Evolutionary conservation across 2,329 filamentous ascomycete genomes (phyloP).

Genomic region (Bipolaris zeicola): DNA sequence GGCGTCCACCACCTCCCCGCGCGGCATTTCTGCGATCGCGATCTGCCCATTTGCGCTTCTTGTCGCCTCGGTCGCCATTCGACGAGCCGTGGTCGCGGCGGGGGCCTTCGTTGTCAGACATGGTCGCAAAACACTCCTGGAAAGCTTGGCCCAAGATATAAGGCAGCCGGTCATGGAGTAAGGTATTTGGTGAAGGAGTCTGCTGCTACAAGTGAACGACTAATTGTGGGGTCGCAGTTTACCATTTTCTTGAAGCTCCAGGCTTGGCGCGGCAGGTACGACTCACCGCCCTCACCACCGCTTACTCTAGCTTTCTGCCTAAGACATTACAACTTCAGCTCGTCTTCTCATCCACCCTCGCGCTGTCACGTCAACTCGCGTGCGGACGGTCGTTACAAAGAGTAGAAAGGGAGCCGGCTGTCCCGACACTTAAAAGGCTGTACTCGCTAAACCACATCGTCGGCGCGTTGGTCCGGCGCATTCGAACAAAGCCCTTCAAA

Average conservation of each 20-base stretch:
- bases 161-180: conserved; percentile 32
- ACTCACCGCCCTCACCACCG: conserved; percentile 29
- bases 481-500: conserved; percentile 16
- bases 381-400: conserved; percentile 16
- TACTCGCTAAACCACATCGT: not conserved
- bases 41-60: conserved; percentile 42
- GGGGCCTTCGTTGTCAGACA: conserved; percentile 29
- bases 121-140: conserved; percentile 27
- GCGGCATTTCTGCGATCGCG: conserved; percentile 31
- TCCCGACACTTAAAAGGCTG: not conserved
- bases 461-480: conserved; percentile 11
- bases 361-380: conserved; percentile 20
- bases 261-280: conserved; percentile 31
- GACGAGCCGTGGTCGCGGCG: conserved; percentile 29
- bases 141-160: conserved; percentile 29
- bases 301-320: conserved; percentile 7
- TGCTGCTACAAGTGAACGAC: conserved; percentile 8
- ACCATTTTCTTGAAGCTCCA: conserved; percentile 27
- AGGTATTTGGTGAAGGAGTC: conserved; percentile 4
- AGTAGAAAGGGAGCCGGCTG: conserved; percentile 7
- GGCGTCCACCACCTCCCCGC: conserved; percentile 39
- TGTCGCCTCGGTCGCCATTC: conserved; percentile 36
- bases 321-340: not conserved
- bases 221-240: conserved; percentile 21
- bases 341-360: conserved; percentile 12